Percentiles rank a stretch among this genome's conserved stretches.
Evolutionary conservation across 2,329 filamentous ascomycete genomes (phyloP).

Genomic region (Hymenoscyphus occultus): DNA sequence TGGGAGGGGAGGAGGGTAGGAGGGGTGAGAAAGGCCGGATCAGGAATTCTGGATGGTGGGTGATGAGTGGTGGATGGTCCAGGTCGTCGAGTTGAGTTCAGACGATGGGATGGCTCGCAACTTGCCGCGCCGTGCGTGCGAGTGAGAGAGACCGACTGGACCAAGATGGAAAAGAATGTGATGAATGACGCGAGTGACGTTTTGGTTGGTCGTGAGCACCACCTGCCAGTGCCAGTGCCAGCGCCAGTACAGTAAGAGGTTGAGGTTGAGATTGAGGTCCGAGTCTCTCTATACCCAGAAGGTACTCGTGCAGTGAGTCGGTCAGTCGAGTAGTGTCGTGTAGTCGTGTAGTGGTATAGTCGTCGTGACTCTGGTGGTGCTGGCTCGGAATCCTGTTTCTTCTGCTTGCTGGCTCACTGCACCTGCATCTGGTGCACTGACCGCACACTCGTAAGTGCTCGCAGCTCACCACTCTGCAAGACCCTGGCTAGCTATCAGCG

Average conservation of each 20-base stretch:
- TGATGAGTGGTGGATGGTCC: not conserved
- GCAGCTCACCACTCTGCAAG: not conserved
- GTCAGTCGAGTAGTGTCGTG: too few species aligned
- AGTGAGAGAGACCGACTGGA: not conserved
- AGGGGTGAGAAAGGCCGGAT: not conserved
- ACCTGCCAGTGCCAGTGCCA: not conserved
- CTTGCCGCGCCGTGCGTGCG: not conserved
- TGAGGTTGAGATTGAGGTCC: too few species aligned
- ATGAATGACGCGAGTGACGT: not conserved
- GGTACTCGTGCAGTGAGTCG: too few species aligned
- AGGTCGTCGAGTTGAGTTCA: not conserved
- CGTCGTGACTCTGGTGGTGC: too few species aligned
- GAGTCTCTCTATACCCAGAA: too few species aligned
- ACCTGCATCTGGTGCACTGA: not conserved
- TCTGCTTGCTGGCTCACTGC: not conserved
- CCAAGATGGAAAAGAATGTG: not conserved
- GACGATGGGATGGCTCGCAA: not conserved
- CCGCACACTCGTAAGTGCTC: not conserved
- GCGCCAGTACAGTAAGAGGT: not conserved
- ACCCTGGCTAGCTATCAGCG: constrained; percentile 3
- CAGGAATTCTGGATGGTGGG: not conserved
- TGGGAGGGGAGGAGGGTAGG: not conserved
- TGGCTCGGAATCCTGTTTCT: too few species aligned
- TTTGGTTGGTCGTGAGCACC: not conserved
- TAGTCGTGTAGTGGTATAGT: too few species aligned